A percentile compares a stretch with the other conserved stretches of the same genome.
Evolutionary conservation across 148 eudicot genomes (phyloP).

Genomic region (Cornus kousa): DNA sequence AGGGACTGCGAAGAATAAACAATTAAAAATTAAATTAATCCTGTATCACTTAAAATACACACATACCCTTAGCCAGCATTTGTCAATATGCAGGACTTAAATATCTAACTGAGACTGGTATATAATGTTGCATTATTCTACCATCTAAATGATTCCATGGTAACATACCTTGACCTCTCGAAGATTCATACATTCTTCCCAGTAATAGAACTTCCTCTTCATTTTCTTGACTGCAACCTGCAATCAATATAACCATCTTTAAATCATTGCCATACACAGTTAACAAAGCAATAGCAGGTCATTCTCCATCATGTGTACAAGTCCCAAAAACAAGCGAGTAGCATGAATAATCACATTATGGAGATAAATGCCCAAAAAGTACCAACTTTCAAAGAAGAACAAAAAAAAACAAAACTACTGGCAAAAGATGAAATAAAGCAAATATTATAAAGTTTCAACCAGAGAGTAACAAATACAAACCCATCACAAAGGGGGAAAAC

Average conservation of each 20-base stretch:
- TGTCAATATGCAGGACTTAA: not conserved
- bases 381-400: not conserved
- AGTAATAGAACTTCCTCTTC: slow-evolving; percentile 83
- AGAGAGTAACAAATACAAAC: not conserved
- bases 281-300: not conserved
- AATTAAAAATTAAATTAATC: not conserved
- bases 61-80: not conserved
- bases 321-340: not conserved
- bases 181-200: slow-evolving; percentile 91
- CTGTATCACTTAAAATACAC: not conserved
- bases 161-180: slow-evolving; percentile 87
- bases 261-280: slow-evolving; percentile 4
- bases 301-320: not conserved
- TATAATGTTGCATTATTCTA: slow-evolving; percentile 2
- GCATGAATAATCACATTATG: not conserved
- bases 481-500: not conserved
- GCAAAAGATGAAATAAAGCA: not conserved
- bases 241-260: slow-evolving; percentile 16
- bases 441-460: not conserved
- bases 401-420: not conserved
- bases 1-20: slow-evolving; percentile 56
- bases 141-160: not conserved
- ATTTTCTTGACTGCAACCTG: slow-evolving; percentile 98
- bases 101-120: not conserved
- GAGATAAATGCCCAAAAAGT: not conserved